Evolutionary conservation across 176 grass and related monocot genomes (phyloP).

Genomic region (Ensete glaucum): DNA sequence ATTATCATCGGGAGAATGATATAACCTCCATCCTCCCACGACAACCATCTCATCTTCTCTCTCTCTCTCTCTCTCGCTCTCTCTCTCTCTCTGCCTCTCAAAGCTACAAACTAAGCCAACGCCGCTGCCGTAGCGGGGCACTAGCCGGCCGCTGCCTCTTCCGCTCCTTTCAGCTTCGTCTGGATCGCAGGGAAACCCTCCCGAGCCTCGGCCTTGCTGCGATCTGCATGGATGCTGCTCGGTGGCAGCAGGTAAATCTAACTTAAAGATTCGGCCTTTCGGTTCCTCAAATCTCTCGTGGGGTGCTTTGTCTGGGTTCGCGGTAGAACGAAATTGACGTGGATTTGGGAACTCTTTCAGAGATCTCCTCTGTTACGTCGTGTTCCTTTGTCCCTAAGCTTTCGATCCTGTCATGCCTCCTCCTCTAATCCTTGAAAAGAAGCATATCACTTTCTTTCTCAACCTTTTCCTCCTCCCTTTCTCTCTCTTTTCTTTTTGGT

Average conservation of each 20-base stretch:
- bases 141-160: neutral
- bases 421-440: constrained; percentile 11
- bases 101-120: too few species aligned
- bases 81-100: neutral
- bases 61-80: neutral
- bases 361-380: constrained; percentile 6
- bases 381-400: neutral
- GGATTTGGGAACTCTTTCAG: neutral
- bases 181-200: neutral
- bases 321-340: neutral
- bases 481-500: neutral
- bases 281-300: neutral
- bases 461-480: neutral
- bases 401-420: neutral
- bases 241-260: constrained; percentile 9
- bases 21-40: neutral
- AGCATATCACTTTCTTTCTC: neutral
- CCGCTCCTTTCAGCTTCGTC: neutral
- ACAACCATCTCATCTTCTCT: neutral
- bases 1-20: neutral
- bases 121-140: too few species aligned
- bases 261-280: neutral
- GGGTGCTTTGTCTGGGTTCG: neutral
- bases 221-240: constrained; percentile 4
- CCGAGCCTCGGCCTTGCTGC: neutral